Base-by-base conservation (phyloP, 768 basidiomycete species). In the Podaxis sp. region DNA sequence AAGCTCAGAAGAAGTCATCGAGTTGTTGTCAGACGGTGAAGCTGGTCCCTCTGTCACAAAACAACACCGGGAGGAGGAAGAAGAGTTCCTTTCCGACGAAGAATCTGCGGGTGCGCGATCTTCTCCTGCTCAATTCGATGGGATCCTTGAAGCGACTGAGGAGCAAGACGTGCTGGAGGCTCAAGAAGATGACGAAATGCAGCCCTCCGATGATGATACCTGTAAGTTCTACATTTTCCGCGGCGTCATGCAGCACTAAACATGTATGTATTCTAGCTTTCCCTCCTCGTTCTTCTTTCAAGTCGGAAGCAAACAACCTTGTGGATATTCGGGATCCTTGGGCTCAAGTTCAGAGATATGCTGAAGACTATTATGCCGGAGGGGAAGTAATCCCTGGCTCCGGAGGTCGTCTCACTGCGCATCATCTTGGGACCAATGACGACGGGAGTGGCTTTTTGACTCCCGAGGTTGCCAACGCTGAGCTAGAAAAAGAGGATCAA, bases 311-410 rank as follows among this genome's bases (percentile, higher is more conserved):
- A 24, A 49, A 9, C 11, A 8, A 4, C 11, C 67, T 61, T 19
- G 64, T 75, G 11, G 71, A 77, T 49, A 68, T 77, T n/a, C 71
- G 65, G 22, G 73, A 76, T 65, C 73, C 73, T 29, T 77, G 76
- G 77, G 66, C 66, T 55, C 73, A 72, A 13, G 73, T 74, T 15
- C 66, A 66, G 56, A 72, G 55, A n/a, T 74, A 72, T 61, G 77
- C 76, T 0, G 70, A 77, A 65, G 77, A 78, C 53, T 75, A 71
- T 49, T 77, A 76, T 61, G 73, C 79, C 4, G 81, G 79, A 12
- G 82, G 80, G 0, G 80, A 82, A 56, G 29, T 76, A 40, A 61
- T 63, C 17, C 54, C 65, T 33, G 27, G 53, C 13, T 53, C 55
- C 15, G 65, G 57, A 3, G 61, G 55, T 33, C 51, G 43, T n/a